Base-by-base conservation (phyloP, 345 rosid species). In the Rhodomyrtus tomentosa region DNA sequence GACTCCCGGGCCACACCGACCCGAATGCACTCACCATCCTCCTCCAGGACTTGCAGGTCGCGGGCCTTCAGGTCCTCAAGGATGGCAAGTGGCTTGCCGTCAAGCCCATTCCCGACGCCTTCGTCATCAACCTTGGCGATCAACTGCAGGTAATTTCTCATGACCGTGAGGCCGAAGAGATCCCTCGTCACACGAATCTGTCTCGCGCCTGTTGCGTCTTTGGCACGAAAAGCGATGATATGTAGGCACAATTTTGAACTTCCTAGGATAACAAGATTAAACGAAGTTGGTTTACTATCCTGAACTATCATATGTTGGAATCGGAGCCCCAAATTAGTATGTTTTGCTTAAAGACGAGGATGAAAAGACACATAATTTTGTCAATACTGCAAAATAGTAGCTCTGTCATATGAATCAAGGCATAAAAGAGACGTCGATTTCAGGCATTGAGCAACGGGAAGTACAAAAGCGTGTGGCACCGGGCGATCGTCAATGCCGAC, bases 1-100 rank as follows among this genome's bases (percentile, higher is more conserved):
- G 99, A 20, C 89, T 96, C 82, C 99, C 98, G 10, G 94, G 90
- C 42, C 99, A 96, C 85, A 95, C 99, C 0, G 99, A 96, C 91
- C 99, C 99, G 2, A 95, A 96, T 49, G 92, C 94, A 15, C 93
- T 96, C 32, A 96, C 99, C 52, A 93, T 96, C 81, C 89, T 96
- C 32, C 94, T 96, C 79, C 99, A 96, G 89, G 99, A 96, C 83
- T n/a, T 85, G n/a, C 83, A 89, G 5, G 96, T 93, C 3, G 82
- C 94, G 0, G 99, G 99, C 54, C 98, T 96, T 32, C 99, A 96
- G 84, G 96, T 96, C 73, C 92, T 94, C 85, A 94, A 91, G 86
- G 93, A 93, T 9, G 94, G 91, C 54, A 91, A 87, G 49, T 96
- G 99, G 99, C 84, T 95, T 55, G 96, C 98, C 2, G 92, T 96